Percentiles rank a stretch among this genome's conserved stretches.
These are phyloP conservation scores for Pseudonectria buxi DNA, from an alignment of 2,329 filamentous ascomycete species.

Conservation along the genomic window DNA sequence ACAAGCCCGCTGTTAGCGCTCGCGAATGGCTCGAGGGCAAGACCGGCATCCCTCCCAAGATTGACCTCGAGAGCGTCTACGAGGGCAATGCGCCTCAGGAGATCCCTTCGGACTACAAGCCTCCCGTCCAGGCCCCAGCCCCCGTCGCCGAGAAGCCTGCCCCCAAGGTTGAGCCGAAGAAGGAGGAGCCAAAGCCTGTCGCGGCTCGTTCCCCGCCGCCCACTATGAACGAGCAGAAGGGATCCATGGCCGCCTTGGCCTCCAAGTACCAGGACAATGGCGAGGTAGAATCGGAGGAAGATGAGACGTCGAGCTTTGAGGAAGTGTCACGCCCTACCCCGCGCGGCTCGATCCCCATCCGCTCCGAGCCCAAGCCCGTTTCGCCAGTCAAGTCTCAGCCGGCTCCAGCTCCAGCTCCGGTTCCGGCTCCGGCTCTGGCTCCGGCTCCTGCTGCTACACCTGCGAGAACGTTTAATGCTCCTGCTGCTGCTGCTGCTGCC, in stretches of 20 bases:
- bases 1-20: conserved; percentile 72
- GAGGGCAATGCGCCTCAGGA: conserved; percentile 77
- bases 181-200: conserved; percentile 48
- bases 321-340: conserved; percentile 72
- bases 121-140: conserved; percentile 39
- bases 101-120: conserved; percentile 62
- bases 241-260: conserved; percentile 77
- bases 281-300: conserved; percentile 54
- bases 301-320: conserved; percentile 77
- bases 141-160: conserved; percentile 34
- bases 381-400: conserved; percentile 25
- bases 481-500: conserved; percentile 19
- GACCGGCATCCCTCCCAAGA: conserved; percentile 77
- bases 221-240: conserved; percentile 76
- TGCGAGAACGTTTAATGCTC: conserved; percentile 26
- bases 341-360: conserved; percentile 39
- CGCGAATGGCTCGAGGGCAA: conserved; percentile 84
- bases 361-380: conserved; percentile 35
- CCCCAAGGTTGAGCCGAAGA: conserved; percentile 39
- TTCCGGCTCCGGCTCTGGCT: conserved; percentile 5
- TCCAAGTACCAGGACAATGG: conserved; percentile 76
- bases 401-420: conserved; percentile 11
- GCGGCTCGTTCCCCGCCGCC: conserved; percentile 46
- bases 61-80: conserved; percentile 88
- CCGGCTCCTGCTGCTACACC: conserved; percentile 13